Evolutionary conservation across 2,329 filamentous ascomycete species (phyloP), one percentile per base, ranked within the genome.

Genomic region (Emergomyces pasteurianus): DNA sequence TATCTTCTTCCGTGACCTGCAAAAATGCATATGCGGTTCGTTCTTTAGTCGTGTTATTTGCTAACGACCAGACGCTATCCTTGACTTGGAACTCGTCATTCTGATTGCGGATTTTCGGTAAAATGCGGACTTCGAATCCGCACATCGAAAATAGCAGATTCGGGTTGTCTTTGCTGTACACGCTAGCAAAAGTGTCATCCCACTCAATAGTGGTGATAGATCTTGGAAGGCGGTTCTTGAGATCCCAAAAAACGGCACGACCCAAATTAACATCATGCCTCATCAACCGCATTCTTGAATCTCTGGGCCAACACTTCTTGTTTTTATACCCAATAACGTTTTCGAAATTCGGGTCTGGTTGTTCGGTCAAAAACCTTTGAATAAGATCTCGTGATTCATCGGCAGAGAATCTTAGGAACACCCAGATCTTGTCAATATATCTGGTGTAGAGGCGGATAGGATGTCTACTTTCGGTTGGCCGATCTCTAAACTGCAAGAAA

Each of bases 271-370:
- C 95, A 76, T 99, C 94, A 74, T 99, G 94, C 64, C 94, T 86
- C 94, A 99, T 99, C 68, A 99, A 77, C 53, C 95, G 87, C 95
- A 99, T 99, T 58, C 94, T 86, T 28, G 92, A 96, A 73, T 99
- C 94, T 68, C 94, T 86, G 49, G 94, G 95, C 94, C 94, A 99
- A 76, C 95, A 99, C 74, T 97, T 99, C 81, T 99, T 99, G 77
- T 95, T 99, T 79, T 90, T 92, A 76, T 97, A 99, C 0, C 94
- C 94, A 68, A 99, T 97, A 49, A 99, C 94, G 65, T 99, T 99
- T 73, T 99, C 94, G 66, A 99, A 99, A 72, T 99, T 99, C 1
- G 94, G 94, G 74, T 99, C 95, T 0, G 94, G 94, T 71, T 99
- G 92, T 72, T 99, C 95, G 0, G 95, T 99, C 67, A 99, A 80